Conservation (phyloP, 1,284 basidiomycete species). For the Vanrija sp. region DNA sequence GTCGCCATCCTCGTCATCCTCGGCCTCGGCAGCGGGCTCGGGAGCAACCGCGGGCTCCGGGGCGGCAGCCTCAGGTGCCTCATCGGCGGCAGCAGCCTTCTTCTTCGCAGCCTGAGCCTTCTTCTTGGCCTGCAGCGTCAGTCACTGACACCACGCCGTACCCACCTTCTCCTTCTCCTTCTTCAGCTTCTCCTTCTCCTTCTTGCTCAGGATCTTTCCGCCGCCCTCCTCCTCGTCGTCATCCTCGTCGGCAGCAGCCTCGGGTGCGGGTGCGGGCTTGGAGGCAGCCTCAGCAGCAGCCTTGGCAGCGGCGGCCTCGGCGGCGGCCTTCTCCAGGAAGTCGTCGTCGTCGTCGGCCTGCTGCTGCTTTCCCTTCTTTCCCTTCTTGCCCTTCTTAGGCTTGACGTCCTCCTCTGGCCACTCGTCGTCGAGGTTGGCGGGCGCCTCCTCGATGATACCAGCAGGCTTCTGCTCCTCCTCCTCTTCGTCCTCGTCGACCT, state of each 20-base stretch:
- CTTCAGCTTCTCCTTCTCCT: slow-evolving; percentile 90
- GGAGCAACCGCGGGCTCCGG: slow-evolving; percentile 23
- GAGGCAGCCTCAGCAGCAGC: slow-evolving; percentile 53
- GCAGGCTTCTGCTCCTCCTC: slow-evolving; percentile 32
- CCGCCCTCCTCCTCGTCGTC: slow-evolving; percentile 75
- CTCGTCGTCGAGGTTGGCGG: slow-evolving; percentile 31
- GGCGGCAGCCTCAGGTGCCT: slow-evolving; percentile 17
- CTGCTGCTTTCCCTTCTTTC: slow-evolving; percentile 50
- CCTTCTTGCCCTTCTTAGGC: slow-evolving; percentile 50
- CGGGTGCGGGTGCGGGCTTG: slow-evolving; percentile 68
- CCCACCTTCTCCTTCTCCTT: slow-evolving; percentile 86
- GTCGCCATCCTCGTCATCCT: slow-evolving; percentile 56
- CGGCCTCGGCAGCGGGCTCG: slow-evolving; percentile 29
- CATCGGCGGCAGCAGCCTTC: slow-evolving; percentile 53
- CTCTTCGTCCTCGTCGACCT: slow-evolving; percentile 20
- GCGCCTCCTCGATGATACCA: slow-evolving; percentile 13
- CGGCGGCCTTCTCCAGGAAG: slow-evolving; percentile 45
- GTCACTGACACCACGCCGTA: neutral
- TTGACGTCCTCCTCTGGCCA: slow-evolving; percentile 40
- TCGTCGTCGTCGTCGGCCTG: slow-evolving; percentile 44
- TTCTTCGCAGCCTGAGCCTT: slow-evolving; percentile 87
- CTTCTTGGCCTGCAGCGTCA: slow-evolving; percentile 72
- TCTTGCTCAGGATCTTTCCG: slow-evolving; percentile 70
- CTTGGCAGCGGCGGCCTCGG: slow-evolving; percentile 47
- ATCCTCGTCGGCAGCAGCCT: slow-evolving; percentile 44